A percentile compares a stretch with the other conserved stretches of the same genome.
phyloP scores from a whole-genome alignment of 2,329 filamentous ascomycete genomes.

The Thelonectria rubi region DNA sequence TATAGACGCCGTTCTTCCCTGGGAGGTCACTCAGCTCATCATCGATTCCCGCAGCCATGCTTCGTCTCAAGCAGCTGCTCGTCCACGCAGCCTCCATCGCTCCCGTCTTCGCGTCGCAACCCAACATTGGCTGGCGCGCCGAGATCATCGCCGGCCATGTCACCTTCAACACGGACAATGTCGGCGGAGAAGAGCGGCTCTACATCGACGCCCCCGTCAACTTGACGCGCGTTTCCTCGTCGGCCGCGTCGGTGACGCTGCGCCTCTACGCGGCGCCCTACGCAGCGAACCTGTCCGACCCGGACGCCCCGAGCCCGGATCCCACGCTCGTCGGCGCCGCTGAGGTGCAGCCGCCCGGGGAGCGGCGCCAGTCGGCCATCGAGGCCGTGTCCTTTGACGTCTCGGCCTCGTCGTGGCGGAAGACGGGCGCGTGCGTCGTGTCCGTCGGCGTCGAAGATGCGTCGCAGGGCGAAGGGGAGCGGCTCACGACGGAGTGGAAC shows the following conservation, averaged over 20 bases:
- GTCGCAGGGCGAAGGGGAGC: neutral
- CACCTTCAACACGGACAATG: neutral
- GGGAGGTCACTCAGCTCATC: neutral
- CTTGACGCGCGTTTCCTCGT: neutral
- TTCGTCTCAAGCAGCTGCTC: neutral
- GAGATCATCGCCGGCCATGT: neutral
- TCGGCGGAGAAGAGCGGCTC: neutral
- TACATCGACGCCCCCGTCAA: neutral
- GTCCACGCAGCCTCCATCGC: neutral
- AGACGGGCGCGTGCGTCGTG: neutral
- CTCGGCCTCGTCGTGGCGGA: neutral
- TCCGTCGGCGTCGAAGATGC: neutral
- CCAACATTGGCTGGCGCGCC: neutral
- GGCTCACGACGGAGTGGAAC: neutral
- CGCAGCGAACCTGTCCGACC: neutral
- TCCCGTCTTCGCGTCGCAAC: neutral
- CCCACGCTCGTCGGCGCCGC: neutral
- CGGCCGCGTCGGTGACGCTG: neutral
- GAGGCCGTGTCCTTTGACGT: neutral
- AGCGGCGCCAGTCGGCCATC: neutral
- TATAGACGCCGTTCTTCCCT: neutral
- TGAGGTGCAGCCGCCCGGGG: neutral
- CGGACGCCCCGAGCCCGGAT: neutral
- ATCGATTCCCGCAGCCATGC: neutral
- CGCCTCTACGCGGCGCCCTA: neutral